Base-by-base conservation (phyloP, 2,329 filamentous ascomycete species). In the Phialophora expanda region DNA sequence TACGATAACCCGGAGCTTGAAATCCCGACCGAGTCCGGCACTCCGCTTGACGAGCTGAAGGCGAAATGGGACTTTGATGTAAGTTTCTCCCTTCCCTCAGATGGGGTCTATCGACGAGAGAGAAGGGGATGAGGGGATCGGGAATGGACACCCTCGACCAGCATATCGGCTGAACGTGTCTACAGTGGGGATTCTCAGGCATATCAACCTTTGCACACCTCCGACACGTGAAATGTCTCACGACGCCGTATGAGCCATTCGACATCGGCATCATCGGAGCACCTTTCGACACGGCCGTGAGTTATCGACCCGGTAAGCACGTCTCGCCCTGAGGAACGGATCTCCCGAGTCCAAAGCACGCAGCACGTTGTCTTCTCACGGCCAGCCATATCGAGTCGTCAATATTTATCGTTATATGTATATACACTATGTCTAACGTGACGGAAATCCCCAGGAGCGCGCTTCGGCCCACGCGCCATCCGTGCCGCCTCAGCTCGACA, bases 381-480 rank as follows among this genome's bases (percentile, higher is more conserved):
- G 51, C 9, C 28, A 38, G 32, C 44, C 20, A 38, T 38, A 38
- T 46, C 20, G 24, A 34, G 9, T 34, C 32, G 1, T 34, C 4
- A 12, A 12, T 11, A 3, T 34, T 12, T 34, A 34, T 34, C 32
- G 9, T 34, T 4, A 34, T 34, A 34, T 34, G 32, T 34, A 12
- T 34, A 34, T 12, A 34, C 12, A 34, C 32, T 34, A 34, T 34
- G 6, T 41, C 59, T 61, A 53, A 64, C 63, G 53, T 61, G 41
- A 64, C 62, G 53, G 67, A 32, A 20, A 28, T 44, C 32, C 32
- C 14, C 62, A 79, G 80, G 89, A 46, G 90, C 90, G 17, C 87
- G 93, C 8, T 97, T 97, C 75, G 93, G 93, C 0, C 93, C 93
- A 38, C 87, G 92, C 53, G 91, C 92, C 50, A 97, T 97, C 74